phyloP scores from a whole-genome alignment of 176 grass and related monocot genomes.

The Zizania latifolia region DNA sequence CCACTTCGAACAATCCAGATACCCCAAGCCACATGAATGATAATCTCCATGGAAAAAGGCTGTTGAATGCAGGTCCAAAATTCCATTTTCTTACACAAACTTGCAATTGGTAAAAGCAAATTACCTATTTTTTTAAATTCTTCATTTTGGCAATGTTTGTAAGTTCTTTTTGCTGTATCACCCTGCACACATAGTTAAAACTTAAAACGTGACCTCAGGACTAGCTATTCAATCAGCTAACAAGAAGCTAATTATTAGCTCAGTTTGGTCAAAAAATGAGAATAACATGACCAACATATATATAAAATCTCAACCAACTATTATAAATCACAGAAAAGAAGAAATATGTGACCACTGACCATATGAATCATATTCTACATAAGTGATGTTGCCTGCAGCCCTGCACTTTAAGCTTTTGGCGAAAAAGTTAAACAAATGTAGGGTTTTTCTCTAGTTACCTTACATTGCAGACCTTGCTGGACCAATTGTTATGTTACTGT shows the following conservation, averaged over 20 bases:
- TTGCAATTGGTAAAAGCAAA: not conserved
- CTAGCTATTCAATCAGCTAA: slow-evolving; percentile 12
- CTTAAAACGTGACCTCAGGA: slow-evolving; percentile 15
- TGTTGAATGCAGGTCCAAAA: not conserved
- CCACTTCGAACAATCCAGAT: not conserved
- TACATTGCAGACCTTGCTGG: too few relatives aligned
- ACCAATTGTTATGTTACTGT: too few relatives aligned
- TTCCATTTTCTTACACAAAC: slow-evolving; percentile 13
- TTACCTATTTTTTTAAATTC: slow-evolving; percentile 33
- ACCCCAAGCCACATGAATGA: not conserved
- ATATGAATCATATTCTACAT: not conserved
- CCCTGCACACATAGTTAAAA: slow-evolving; percentile 28
- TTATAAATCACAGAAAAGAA: slow-evolving; percentile 14
- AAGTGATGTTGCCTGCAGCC: not conserved
- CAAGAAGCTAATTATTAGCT: too few relatives aligned
- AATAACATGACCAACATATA: not conserved
- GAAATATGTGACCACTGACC: not conserved
- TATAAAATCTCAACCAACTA: not conserved
- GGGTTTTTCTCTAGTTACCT: not conserved
- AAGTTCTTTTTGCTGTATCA: slow-evolving; percentile 10
- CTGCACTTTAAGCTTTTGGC: not conserved
- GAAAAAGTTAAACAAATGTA: too few relatives aligned
- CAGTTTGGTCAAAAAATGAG: too few relatives aligned
- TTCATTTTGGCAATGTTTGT: slow-evolving; percentile 19
- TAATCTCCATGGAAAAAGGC: not conserved